Evolutionary conservation across 23 red algal species (phyloP), one percentile per base, ranked within the genome.

Genomic region (Gracilariopsis chorda): DNA sequence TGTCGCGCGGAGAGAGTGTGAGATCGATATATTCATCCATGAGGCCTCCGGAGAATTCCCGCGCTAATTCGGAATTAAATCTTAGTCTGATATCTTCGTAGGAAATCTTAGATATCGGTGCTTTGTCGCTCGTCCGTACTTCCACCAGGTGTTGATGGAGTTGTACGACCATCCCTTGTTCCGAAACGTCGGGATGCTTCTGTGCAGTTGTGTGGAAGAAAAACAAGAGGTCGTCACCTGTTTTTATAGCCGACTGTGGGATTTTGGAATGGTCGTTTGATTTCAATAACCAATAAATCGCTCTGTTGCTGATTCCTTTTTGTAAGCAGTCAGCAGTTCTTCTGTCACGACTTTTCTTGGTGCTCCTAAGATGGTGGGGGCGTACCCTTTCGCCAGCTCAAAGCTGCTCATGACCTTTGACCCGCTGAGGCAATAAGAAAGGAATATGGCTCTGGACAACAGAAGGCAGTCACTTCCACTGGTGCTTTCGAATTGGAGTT

Each of bases 371-470:
- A 84, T 84, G 4, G 79, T 63, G 33, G 79, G 79, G 7, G 51
- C 33, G 36, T 84, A 84, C 51, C 51, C 79, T 84, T 51, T 37
- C 10, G 57, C 79, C 33, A 84, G 10, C 36, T 84, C 5, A 39
- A 84, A 84, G 25, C 29, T 42, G 33, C 79, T 84, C 24, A 84
- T 41, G 39, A 84, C 16, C 21, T 39, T 40, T 7, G 52, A 44
- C 33, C 43, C 79, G 8, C 27, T 40, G 36, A 84, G 64, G 40
- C 36, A 47, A 29, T 84, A 63, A 7, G 51, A 65, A 4, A 84
- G 55, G 36, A 84, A 65, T 12, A 48, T 65, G 5, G 52, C 79
- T 23, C 79, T 40, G 5, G 55, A 46, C 51, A 84, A 10, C n/a
- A 63, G 34, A 7, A 30, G 13, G 13, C 27, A 29, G 35, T 65